Conservation (phyloP, 306 rosid genomes). For the Delonix regia region DNA sequence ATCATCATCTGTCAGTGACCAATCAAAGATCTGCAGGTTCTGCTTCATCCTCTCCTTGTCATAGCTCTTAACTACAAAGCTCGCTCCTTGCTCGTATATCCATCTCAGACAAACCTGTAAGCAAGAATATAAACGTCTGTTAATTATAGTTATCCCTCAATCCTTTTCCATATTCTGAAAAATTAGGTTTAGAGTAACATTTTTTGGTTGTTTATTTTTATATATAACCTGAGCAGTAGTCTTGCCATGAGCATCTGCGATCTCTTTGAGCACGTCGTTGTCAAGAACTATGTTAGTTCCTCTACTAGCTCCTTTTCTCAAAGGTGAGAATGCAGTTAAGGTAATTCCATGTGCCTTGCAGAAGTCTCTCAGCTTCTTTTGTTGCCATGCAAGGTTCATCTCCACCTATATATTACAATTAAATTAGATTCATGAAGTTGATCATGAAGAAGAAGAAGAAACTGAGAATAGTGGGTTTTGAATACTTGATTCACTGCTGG, state of each 20-base stretch:
- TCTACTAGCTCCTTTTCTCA: conserved; percentile 49
- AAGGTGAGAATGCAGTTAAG: conserved; percentile 51
- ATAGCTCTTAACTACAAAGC: conserved; percentile 49
- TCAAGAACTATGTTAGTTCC: conserved; percentile 47
- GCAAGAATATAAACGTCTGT: background rate
- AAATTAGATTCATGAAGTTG: background rate
- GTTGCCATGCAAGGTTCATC: conserved; percentile 50
- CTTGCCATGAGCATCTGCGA: conserved; percentile 48
- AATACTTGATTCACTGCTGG: conserved; percentile 74
- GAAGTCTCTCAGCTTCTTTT: conserved; percentile 42
- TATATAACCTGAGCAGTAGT: conserved; percentile 46
- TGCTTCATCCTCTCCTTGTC: conserved; percentile 53
- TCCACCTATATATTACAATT: conserved; percentile 40
- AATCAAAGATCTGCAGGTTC: conserved; percentile 48
- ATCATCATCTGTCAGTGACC: conserved; percentile 43
- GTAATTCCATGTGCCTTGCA: conserved; percentile 46
- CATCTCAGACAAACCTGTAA: conserved; percentile 52
- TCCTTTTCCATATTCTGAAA: background rate
- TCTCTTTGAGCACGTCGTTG: conserved; percentile 46
- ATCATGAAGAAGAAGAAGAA: background rate
- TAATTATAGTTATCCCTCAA: background rate
- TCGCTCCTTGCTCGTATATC: conserved; percentile 47
- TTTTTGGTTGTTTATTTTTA: no score
- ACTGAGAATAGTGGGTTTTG: background rate
- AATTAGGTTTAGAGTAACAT: background rate